phyloP scores from a whole-genome alignment of 2,329 filamentous ascomycete genomes.

The Fusarium sp. region DNA sequence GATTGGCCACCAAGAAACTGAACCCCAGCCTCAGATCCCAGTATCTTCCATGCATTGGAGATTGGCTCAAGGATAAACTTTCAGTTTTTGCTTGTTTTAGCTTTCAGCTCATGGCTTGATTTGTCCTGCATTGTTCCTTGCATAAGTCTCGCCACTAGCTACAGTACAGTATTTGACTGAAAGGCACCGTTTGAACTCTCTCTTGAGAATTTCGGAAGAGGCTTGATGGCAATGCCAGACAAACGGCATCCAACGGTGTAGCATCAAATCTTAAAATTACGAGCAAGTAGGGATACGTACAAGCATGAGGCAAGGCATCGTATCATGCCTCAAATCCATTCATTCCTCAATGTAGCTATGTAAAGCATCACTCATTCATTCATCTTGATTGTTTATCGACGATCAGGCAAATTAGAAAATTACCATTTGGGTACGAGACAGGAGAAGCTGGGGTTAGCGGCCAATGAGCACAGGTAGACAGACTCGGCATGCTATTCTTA shows the following conservation, averaged over 20 bases:
- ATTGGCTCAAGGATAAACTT: conserved; percentile 34
- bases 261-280: conserved; percentile 28
- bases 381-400: conserved; percentile 38
- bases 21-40: conserved; percentile 24
- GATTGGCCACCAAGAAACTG: conserved; percentile 31
- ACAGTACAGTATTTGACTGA: not conserved
- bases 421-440: conserved; percentile 44
- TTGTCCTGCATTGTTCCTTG: conserved; percentile 34
- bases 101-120: conserved; percentile 19
- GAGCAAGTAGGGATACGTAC: not conserved
- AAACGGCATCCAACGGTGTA: not conserved
- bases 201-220: conserved; percentile 11
- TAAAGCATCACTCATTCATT: conserved; percentile 4
- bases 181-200: conserved; percentile 2
- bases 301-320: conserved; percentile 9
- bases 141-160: conserved; percentile 29
- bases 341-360: not conserved
- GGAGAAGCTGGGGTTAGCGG: conserved; percentile 35
- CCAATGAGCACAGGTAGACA: conserved; percentile 34
- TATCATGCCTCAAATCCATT: conserved; percentile 1
- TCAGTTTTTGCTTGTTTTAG: conserved; percentile 28
- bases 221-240: not conserved
- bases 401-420: conserved; percentile 45
- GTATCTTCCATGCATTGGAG: conserved; percentile 23
- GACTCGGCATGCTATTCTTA: conserved; percentile 45